Evolutionary conservation across 352 stramenopile species (phyloP), one percentile per base, ranked within the genome.

Genomic region (Globisporangium abappressorium): DNA sequence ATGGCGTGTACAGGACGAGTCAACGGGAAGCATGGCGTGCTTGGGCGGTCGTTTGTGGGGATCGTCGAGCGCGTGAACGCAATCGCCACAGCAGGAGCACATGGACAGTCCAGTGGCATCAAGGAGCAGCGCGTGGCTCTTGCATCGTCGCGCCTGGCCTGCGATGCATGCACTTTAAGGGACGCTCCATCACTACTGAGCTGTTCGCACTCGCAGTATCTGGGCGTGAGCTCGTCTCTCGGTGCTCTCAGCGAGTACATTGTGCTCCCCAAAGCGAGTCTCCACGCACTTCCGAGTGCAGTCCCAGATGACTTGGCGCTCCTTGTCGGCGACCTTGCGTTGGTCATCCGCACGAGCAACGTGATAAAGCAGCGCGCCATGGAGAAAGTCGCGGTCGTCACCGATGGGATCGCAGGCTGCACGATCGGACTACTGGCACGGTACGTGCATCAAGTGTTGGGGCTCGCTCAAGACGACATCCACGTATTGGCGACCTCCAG

Each of bases 251-350:
- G 74, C 5, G 72, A 88, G 59, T 81, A 74, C 68, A 69, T 85
- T 22, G 77, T 79, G 28, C 11, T 88, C 9, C 80, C 78, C 24
- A 14, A 75, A 28, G 64, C 66, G 5, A 85, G 74, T 28, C 55
- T 88, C 41, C 66, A 58, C 5, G 66, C 69, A 22, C 60, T 86
- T 2, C 76, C 80, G 20, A 34, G 58, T 8, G 36, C 8, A 15
- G 12, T 88, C 5, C 72, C 80, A 15, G 71, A 86, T 43, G 78
- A 86, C 28, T 24, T 88, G 15, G 72, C 77, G 61, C 69, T 88
- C 8, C 55, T 86, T 12, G 67, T 76, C 0, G 71, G 75, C 62
- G 80, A 88, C 68, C 51, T 75, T 2, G 71, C 80, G 4, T 56
- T 83, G 43, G 70, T 80, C 14, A 57, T 88, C 8, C 70, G 73